A percentile compares a stretch with the other conserved stretches of the same genome.
Evolutionary conservation across 768 basidiomycete species (phyloP).

Genomic region (Russula olivacea): DNA sequence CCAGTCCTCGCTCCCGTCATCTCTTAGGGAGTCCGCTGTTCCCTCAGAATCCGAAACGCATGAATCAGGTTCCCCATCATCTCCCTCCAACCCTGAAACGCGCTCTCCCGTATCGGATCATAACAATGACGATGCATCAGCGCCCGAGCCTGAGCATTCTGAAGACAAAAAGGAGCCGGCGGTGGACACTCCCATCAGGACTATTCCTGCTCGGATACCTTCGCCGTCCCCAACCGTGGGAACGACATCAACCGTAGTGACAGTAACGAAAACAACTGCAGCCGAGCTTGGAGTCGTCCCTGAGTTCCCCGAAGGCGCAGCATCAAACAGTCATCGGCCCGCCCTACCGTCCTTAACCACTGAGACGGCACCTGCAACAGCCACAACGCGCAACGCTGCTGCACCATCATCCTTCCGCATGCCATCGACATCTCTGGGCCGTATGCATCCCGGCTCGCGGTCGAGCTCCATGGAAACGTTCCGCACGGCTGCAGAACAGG

Average conservation of each 20-base stretch:
- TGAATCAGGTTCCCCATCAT: neutral
- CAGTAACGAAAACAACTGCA: conserved; percentile 1
- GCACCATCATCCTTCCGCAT: conserved; percentile 24
- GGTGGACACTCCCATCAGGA: neutral
- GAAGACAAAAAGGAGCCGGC: conserved; percentile 1
- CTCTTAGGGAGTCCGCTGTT: neutral
- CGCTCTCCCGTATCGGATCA: neutral
- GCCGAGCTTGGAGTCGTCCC: neutral
- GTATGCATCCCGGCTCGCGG: conserved; percentile 8
- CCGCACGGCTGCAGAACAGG: conserved; percentile 9
- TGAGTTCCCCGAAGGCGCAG: neutral
- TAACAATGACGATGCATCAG: neutral
- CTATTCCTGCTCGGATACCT: neutral
- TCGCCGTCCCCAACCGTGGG: conserved; percentile 16
- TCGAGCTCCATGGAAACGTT: conserved; percentile 21
- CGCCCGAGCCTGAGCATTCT: neutral
- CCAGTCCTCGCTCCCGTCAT: neutral
- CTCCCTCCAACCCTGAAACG: neutral
- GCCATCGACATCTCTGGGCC: conserved; percentile 5
- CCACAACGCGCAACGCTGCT: neutral
- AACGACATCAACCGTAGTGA: conserved; percentile 5
- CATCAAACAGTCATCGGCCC: neutral
- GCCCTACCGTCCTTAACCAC: neutral
- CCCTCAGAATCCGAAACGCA: neutral
- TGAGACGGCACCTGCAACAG: neutral